Evolutionary conservation across 2,329 filamentous ascomycete genomes (phyloP), one percentile per base, ranked within the genome.

Genomic region (Penicillium frequentans): DNA sequence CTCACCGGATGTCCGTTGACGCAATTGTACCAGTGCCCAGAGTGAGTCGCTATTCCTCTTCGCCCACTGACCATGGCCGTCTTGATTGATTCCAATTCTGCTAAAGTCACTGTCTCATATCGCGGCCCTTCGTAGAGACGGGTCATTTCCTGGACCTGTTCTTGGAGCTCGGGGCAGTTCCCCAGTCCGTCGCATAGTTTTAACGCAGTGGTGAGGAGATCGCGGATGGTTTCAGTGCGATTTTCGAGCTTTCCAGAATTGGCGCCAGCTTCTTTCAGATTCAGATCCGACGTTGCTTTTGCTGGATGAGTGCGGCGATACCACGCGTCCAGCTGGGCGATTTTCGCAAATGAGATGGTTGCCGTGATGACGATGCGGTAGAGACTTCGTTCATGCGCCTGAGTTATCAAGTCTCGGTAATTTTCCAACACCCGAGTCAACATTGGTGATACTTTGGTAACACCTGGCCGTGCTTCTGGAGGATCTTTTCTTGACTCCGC

Each of bases 1-100:
- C 52, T 55, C 21, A 60, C 60, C 16, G 53, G 58, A 53, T 62
- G 53, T 47, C 56, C 55, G 9, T 61, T 58, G 24, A 47, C 45
- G 45, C 58, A 55, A 52, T 63, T 62, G 52, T 61, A 59, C 57
- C 51, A 58, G 53, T 61, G 52, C 24, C 60, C 43, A 56, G 59
- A 54, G 31, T 61, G 29, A 43, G 59, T 59, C 23, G 56, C 59
- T 2, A 61, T 52, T 48, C 59, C 59, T 47, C 54, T 6, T 48
- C 43, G 46, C 24, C 56, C 50, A 24, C 50, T 52, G 3, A 61
- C 50, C 47, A 61, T 61, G 24, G 56, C 59, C 3, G 29, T 46
- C 50, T 61, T 61, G 31, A 60, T 60, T 19, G 43, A 54, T 35
- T 35, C 14, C n/a, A 35, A 14, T n/a, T 35, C 33, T 7, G n/a